These are phyloP conservation scores for Penicillium sp. DNA, from an alignment of 2,329 filamentous ascomycete species.

Conservation along the genomic window DNA sequence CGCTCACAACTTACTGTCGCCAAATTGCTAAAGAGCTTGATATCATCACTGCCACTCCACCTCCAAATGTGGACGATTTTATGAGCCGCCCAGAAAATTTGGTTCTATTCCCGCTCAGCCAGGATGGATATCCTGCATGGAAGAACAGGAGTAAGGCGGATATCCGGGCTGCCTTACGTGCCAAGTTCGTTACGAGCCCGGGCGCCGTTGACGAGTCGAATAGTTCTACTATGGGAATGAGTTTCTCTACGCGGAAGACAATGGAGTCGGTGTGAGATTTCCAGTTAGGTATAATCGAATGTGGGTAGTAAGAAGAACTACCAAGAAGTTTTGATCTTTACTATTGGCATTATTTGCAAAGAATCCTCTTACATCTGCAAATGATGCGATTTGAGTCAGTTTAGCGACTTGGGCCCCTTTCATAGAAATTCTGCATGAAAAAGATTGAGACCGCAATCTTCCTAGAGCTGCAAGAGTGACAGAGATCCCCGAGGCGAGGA, in stretches of 20 bases:
- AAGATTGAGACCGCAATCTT: too few species aligned
- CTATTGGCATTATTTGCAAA: too few species aligned
- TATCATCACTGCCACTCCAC: constrained; percentile 64
- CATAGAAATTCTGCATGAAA: too few species aligned
- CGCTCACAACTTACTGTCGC: constrained; percentile 75
- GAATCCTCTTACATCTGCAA: too few species aligned
- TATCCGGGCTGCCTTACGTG: constrained; percentile 46
- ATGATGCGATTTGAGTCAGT: too few species aligned
- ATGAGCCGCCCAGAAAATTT: constrained; percentile 37
- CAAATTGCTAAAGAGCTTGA: constrained; percentile 75
- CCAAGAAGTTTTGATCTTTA: too few species aligned
- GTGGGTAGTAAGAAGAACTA: too few species aligned
- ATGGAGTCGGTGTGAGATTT: constrained; percentile 20
- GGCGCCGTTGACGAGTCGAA: constrained; percentile 21
- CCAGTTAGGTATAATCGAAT: too few species aligned
- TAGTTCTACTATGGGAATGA: constrained; percentile 27
- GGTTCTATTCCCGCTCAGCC: constrained; percentile 44
- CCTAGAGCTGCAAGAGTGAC: too few species aligned
- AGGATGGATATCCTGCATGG: constrained; percentile 53
- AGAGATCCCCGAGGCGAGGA: too few species aligned
- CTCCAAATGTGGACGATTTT: constrained; percentile 57
- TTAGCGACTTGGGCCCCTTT: too few species aligned
- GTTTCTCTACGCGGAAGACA: constrained; percentile 13
- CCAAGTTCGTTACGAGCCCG: constrained; percentile 36
- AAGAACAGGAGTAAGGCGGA: constrained; percentile 50